phyloP scores from a whole-genome alignment of 352 stramenopile genomes.

The Phytophthora foliorum region DNA sequence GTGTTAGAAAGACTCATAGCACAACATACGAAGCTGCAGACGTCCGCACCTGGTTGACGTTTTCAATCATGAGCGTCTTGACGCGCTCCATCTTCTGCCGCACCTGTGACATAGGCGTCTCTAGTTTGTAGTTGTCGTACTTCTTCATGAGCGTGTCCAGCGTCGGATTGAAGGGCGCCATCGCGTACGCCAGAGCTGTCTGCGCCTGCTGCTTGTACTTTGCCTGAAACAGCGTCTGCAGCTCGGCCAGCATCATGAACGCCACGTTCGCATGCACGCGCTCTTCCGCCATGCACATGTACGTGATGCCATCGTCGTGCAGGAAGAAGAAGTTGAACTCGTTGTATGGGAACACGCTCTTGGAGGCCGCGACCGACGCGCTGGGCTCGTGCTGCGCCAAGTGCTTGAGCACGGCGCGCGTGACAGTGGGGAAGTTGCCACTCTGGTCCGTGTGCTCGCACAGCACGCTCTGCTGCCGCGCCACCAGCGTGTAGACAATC shows the following conservation, averaged over 20 bases:
- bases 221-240: constrained; percentile 69
- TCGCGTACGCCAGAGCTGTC: constrained; percentile 77
- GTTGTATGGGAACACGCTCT: constrained; percentile 84
- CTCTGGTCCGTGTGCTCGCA: constrained; percentile 82
- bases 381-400: constrained; percentile 62
- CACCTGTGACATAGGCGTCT: constrained; percentile 81
- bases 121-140: constrained; percentile 85
- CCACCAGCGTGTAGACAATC: constrained; percentile 79
- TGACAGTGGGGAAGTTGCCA: constrained; percentile 83
- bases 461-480: constrained; percentile 77
- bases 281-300: constrained; percentile 87
- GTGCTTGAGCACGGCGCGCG: constrained; percentile 78
- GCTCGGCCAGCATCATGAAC: constrained; percentile 77
- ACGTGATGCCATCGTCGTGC: constrained; percentile 74
- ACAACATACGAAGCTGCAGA: background rate
- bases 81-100: constrained; percentile 98
- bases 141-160: constrained; percentile 83
- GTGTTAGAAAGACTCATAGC: background rate
- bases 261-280: constrained; percentile 80
- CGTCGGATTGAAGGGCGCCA: constrained; percentile 67
- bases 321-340: constrained; percentile 89
- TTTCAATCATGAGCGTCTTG: constrained; percentile 99
- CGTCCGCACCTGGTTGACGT: constrained; percentile 92
- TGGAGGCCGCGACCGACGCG: constrained; percentile 27
- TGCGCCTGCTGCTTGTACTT: constrained; percentile 75